Base-by-base conservation (phyloP, 2,329 filamentous ascomycete species). In the Sporothrix globosa region DNA sequence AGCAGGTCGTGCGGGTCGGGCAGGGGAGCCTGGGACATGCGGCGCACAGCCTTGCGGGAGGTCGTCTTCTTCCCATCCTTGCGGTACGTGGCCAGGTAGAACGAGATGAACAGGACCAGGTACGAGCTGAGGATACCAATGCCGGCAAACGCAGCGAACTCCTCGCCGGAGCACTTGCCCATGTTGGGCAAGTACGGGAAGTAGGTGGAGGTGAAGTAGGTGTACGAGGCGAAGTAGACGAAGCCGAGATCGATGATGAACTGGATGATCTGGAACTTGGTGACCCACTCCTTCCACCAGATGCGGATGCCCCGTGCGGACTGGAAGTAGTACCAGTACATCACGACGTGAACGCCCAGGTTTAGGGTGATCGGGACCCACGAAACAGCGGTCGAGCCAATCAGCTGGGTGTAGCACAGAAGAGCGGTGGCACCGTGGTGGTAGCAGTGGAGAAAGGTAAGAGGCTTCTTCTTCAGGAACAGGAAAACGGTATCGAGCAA, bases 251-350 rank as follows among this genome's bases (percentile, higher is more conserved):
- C 95, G 81, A 98, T 95, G 80, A 98, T 88, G 84, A 98, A 98
- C 81, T 98, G 95, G 77, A 92, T 89, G 82, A 98, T 98, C 83
- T 98, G 95, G 79, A 97, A 91, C 79, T 94, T 92, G 76, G 95
- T 98, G 80, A 98, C 96, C 91, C 95, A 98, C 84, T 97, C 93
- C 91, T 98, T 98, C 95, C 95, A 98, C 94, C 94, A 97, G 83
- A 97, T 96, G 78, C 90, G 91, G 81, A 98, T 89, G 76, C 96
- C 96, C 76, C 95, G 93, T 69, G 95, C 94, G 79, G 92, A 95
- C 87, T 98, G 95, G 90, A 98, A 98, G 88, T 98, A 98, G 90
- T 98, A 98, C 94, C 94, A 97, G 90, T 98, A 98, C 95, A 98
- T 98, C 80, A 97, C 92, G 71, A 98, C 95, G 83, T 98, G 95